Conservation (phyloP, 2,329 filamentous ascomycete genomes). For the Coleophoma cylindrospora region DNA sequence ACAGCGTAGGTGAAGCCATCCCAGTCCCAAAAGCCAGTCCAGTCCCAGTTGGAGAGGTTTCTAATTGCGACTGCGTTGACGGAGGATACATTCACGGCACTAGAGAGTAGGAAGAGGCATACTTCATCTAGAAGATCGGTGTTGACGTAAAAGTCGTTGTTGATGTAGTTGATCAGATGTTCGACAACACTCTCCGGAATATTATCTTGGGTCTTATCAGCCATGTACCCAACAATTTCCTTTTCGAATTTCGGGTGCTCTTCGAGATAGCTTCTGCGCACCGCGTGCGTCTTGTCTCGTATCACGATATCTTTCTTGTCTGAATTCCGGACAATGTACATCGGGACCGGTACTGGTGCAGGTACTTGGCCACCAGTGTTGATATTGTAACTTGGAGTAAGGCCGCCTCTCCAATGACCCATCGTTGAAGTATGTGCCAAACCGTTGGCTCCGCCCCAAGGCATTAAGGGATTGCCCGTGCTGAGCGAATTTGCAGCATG, state of each 20-base stretch:
- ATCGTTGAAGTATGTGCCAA: no score
- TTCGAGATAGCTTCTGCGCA: slow-evolving; percentile 16
- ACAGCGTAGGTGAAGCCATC: no score
- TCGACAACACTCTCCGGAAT: slow-evolving; percentile 16
- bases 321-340: no score
- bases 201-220: slow-evolving; percentile 18
- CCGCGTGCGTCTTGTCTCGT: slow-evolving; percentile 15
- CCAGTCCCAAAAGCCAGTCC: neutral
- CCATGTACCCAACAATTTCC: slow-evolving; percentile 16
- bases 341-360: no score
- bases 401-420: no score
- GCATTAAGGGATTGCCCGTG: no score
- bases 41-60: slow-evolving; percentile 9
- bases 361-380: no score
- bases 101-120: slow-evolving; percentile 16
- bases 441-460: no score
- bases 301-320: slow-evolving; percentile 21
- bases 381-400: no score
- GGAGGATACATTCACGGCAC: slow-evolving; percentile 12
- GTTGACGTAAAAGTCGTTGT: slow-evolving; percentile 13
- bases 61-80: slow-evolving; percentile 11
- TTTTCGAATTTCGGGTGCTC: slow-evolving; percentile 21
- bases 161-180: slow-evolving; percentile 21
- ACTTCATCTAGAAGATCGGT: slow-evolving; percentile 17
- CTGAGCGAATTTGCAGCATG: no score